A percentile compares a stretch with the other conserved stretches of the same genome.
phyloP scores from a whole-genome alignment of 2,329 filamentous ascomycete genomes.

The Scedosporium minutisporum region DNA sequence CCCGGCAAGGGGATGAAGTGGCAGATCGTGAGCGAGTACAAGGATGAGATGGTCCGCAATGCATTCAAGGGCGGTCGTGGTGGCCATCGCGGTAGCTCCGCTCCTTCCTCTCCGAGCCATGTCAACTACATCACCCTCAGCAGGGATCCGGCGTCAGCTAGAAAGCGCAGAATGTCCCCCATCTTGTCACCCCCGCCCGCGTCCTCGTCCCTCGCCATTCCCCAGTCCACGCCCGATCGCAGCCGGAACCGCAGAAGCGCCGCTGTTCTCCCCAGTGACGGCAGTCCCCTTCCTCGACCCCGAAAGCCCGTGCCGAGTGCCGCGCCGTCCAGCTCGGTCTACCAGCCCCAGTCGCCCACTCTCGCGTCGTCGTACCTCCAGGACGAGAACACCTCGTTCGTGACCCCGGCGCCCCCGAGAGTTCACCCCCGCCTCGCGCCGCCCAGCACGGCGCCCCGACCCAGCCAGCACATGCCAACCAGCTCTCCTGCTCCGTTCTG shows the following conservation, averaged over 20 bases:
- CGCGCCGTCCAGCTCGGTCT: constrained; percentile 37
- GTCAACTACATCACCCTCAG: constrained; percentile 50
- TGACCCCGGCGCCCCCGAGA: constrained; percentile 64
- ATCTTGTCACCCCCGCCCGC: constrained; percentile 45
- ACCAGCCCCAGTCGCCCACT: constrained; percentile 46
- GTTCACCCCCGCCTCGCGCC: constrained; percentile 68
- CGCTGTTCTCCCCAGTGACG: constrained; percentile 39
- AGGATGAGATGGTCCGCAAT: constrained; percentile 80
- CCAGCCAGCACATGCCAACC: constrained; percentile 78
- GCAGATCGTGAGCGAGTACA: constrained; percentile 77
- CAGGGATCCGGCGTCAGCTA: constrained; percentile 39
- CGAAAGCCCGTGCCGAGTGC: constrained; percentile 33
- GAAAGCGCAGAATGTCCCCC: constrained; percentile 48
- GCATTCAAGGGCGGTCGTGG: constrained; percentile 51
- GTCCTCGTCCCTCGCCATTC: constrained; percentile 35
- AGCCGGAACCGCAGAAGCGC: constrained; percentile 8
- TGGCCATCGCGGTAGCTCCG: constrained; percentile 58
- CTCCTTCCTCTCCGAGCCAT: constrained; percentile 57
- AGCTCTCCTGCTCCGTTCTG: constrained; percentile 81
- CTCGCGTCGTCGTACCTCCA: constrained; percentile 53
- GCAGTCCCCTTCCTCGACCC: constrained; percentile 51
- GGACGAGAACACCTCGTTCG: constrained; percentile 51
- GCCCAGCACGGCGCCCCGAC: constrained; percentile 69
- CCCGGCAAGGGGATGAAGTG: constrained; percentile 99
- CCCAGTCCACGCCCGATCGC: constrained; percentile 50